A percentile compares a stretch with the other conserved stretches of the same genome.
Evolutionary conservation across 2,329 filamentous ascomycete genomes (phyloP).

Genomic region (Aspergillus pseudoterreus): DNA sequence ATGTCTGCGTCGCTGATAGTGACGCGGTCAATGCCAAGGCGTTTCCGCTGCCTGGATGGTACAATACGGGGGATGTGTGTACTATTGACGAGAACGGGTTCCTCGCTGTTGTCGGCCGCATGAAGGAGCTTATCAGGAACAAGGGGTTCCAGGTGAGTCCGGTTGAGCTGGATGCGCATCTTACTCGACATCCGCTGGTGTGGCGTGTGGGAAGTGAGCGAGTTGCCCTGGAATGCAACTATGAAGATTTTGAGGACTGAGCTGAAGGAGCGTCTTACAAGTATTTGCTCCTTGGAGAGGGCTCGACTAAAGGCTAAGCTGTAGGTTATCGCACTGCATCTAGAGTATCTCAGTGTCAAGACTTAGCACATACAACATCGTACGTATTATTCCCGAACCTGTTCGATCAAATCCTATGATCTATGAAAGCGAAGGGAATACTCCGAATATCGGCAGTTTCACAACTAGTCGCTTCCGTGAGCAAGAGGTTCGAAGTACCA

Average conservation of each 20-base stretch:
- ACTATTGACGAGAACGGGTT: background rate
- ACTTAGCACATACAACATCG: too few species aligned
- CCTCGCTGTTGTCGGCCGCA: background rate
- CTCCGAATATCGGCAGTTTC: too few species aligned
- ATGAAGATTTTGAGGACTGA: background rate
- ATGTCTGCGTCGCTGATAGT: background rate
- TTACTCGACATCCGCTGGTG: conserved; percentile 1
- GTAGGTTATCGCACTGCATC: background rate
- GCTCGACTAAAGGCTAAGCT: background rate
- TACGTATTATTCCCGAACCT: too few species aligned
- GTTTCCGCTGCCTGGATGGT: conserved; percentile 1
- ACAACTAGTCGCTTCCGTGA: too few species aligned
- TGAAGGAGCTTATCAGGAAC: conserved; percentile 2
- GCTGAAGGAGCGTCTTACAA: background rate
- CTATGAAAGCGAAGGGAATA: too few species aligned
- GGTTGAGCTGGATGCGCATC: background rate
- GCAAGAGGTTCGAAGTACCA: too few species aligned
- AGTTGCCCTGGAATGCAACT: background rate
- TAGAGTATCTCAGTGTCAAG: too few species aligned
- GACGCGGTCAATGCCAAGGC: background rate
- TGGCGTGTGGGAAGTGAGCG: background rate
- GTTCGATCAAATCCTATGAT: too few species aligned
- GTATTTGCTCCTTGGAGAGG: background rate
- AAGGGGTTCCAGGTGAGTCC: conserved; percentile 1
- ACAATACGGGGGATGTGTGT: conserved; percentile 1